phyloP scores from a whole-genome alignment of 106 monocot genomes.

The Dactylorhiza incarnata region DNA sequence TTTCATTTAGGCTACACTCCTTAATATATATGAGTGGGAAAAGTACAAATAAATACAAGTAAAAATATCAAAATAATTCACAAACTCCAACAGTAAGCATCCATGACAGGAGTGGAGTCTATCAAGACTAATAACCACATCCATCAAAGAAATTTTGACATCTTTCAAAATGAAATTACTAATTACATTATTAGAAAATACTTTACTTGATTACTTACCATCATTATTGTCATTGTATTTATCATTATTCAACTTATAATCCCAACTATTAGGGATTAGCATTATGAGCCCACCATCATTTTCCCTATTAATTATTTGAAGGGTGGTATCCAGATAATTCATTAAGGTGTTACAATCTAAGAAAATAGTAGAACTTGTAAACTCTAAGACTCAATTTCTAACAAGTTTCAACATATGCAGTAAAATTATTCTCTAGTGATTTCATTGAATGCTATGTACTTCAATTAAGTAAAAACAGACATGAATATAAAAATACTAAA shows the following conservation, averaged over 20 bases:
- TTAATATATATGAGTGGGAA: too few species aligned
- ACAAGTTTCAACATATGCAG: not conserved
- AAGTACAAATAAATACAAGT: too few species aligned
- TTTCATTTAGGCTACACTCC: too few species aligned
- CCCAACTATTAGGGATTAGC: not conserved
- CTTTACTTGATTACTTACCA: not conserved
- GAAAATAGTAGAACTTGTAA: not conserved
- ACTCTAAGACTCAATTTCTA: not conserved
- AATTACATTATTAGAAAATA: too few species aligned
- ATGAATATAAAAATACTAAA: not conserved
- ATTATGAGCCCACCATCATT: not conserved
- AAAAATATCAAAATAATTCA: too few species aligned
- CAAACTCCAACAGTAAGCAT: too few species aligned
- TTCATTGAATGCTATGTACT: not conserved
- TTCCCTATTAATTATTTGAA: not conserved
- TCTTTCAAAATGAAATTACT: too few species aligned
- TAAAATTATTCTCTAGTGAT: not conserved
- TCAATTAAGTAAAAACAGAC: not conserved
- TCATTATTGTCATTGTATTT: not conserved
- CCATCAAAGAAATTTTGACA: too few species aligned
- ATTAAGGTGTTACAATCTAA: not conserved
- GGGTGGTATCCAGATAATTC: not conserved
- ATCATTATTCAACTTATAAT: not conserved
- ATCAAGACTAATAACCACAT: too few species aligned
- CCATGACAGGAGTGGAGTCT: too few species aligned